phyloP scores from a whole-genome alignment of 805 yeast genomes.

The Hagleromyces aurorensis region DNA sequence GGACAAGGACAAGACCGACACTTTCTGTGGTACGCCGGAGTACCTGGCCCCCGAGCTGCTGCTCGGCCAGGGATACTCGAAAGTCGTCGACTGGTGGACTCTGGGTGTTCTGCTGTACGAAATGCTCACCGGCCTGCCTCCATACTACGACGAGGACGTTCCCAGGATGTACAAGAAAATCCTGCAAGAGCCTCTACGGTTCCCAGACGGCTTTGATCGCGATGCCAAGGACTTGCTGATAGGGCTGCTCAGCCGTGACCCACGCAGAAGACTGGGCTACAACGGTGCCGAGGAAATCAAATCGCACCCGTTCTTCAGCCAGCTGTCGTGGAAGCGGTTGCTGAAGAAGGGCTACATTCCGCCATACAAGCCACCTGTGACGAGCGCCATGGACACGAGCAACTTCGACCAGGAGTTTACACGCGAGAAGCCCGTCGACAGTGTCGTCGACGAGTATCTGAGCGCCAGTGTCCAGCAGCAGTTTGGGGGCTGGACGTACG shows the following conservation, averaged over 20 bases:
- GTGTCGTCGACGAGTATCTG: slow-evolving; percentile 86
- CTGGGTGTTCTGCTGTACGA: slow-evolving; percentile 88
- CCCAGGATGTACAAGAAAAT: slow-evolving; percentile 92
- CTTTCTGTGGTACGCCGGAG: slow-evolving; percentile 98
- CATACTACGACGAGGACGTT: slow-evolving; percentile 91
- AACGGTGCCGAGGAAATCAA: slow-evolving; percentile 82
- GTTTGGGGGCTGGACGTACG: slow-evolving; percentile 98
- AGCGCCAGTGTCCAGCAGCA: slow-evolving; percentile 95
- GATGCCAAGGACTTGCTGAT: slow-evolving; percentile 77
- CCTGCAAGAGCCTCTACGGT: slow-evolving; percentile 76
- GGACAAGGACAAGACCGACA: slow-evolving; percentile 76
- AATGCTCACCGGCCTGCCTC: slow-evolving; percentile 96
- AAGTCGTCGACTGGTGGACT: slow-evolving; percentile 99
- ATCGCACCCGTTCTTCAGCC: slow-evolving; percentile 75
- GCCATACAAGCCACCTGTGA: slow-evolving; percentile 90
- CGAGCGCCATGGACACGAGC: slow-evolving; percentile 78
- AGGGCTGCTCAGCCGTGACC: slow-evolving; percentile 77
- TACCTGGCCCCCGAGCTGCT: slow-evolving; percentile 92
- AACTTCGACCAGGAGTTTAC: slow-evolving; percentile 93
- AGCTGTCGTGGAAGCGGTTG: slow-evolving; percentile 83
- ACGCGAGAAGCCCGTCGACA: slow-evolving; percentile 85
- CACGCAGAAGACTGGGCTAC: slow-evolving; percentile 64
- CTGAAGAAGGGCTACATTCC: slow-evolving; percentile 85
- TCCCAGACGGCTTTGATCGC: slow-evolving; percentile 80
- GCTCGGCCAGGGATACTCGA: slow-evolving; percentile 87